A percentile compares a stretch with the other conserved stretches of the same genome.
These are phyloP conservation scores for Sphagnum magellanicum DNA, from an alignment of 228 moss, liverwort and hornwort species.

Conservation along the genomic window DNA sequence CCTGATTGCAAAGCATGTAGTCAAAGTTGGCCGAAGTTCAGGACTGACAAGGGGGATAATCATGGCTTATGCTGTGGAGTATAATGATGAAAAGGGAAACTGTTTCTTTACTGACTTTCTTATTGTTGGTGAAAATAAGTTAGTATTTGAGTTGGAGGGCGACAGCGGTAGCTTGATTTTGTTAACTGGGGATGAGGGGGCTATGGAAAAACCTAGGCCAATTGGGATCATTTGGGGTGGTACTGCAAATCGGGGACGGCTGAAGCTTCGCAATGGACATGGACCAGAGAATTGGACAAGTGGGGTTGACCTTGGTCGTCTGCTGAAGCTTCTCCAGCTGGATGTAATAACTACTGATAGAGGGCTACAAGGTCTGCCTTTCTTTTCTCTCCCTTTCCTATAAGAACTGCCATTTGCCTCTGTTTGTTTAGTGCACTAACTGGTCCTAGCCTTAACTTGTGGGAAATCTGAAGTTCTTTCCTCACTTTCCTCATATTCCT, in stretches of 20 bases:
- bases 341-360: background rate
- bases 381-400: background rate
- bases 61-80: conserved; percentile 1
- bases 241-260: background rate
- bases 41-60: background rate
- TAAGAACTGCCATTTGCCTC: too few relatives aligned
- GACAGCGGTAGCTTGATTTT: conserved; percentile 3
- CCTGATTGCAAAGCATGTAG: conserved; percentile 4
- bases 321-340: background rate
- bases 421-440: too few relatives aligned
- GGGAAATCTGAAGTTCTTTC: too few relatives aligned
- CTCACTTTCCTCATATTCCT: background rate
- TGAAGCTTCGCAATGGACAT: background rate
- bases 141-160: background rate
- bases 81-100: conserved; percentile 2
- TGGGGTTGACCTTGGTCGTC: conserved; percentile 5
- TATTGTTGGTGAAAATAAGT: conserved; percentile 1
- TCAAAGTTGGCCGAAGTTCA: conserved; percentile 1
- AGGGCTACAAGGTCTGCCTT: background rate
- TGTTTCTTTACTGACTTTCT: conserved; percentile 2
- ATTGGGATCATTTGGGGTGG: conserved; percentile 4
- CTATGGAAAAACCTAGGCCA: background rate
- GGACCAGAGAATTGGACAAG: conserved; percentile 1
- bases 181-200: background rate
- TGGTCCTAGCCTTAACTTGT: too few relatives aligned